These are phyloP conservation scores for Hura crepitans DNA, from an alignment of 441 rosid species.

Conservation along the genomic window DNA sequence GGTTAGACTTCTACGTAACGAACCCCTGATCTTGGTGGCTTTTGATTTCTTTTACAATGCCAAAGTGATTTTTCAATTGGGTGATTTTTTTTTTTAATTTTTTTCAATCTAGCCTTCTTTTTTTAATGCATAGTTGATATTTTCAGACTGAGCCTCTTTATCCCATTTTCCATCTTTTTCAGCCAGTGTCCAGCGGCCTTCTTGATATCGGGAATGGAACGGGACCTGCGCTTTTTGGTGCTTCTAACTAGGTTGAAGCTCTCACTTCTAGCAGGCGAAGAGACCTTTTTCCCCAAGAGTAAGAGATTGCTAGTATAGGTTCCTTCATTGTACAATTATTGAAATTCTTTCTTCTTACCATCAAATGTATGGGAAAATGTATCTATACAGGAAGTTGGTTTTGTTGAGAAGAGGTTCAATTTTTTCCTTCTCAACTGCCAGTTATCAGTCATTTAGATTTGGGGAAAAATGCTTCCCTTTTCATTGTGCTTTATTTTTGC, in stretches of 20 bases:
- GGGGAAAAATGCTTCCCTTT: not conserved
- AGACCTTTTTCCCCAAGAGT: constrained; percentile 1
- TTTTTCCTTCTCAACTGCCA: constrained; percentile 34
- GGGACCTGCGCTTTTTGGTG: constrained; percentile 46
- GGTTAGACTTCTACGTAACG: constrained; percentile 1
- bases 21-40: not conserved
- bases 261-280: constrained; percentile 12
- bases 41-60: not conserved
- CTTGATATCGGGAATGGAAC: constrained; percentile 54
- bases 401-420: constrained; percentile 32
- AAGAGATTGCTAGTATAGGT: not conserved
- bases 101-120: no score
- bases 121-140: no score
- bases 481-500: not conserved
- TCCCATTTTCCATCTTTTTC: constrained; percentile 25
- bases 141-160: constrained; percentile 22
- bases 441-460: not conserved
- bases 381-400: constrained; percentile 24
- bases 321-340: not conserved
- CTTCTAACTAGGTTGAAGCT: constrained; percentile 29
- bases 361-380: not conserved
- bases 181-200: constrained; percentile 59
- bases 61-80: not conserved
- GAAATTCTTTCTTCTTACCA: not conserved
- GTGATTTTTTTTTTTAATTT: not conserved